Evolutionary conservation across 2,329 filamentous ascomycete species (phyloP), one percentile per base, ranked within the genome.

Genomic region (Monilinia fructicola): DNA sequence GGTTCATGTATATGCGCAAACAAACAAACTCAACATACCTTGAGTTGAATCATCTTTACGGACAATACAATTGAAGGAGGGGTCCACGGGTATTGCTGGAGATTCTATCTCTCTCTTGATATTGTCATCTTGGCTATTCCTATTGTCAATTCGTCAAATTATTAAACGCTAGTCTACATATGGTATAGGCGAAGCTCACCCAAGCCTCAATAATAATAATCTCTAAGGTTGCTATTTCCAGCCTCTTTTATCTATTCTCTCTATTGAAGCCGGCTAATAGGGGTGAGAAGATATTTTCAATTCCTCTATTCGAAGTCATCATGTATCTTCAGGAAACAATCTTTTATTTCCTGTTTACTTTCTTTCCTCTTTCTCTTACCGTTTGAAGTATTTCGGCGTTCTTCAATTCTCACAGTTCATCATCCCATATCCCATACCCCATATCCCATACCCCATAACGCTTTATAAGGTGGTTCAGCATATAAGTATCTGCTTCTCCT

Each of bases 1-100:
- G n/a, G 16, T 48, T 23, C 11, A 11, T 35, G n/a, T 40, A 40
- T 50, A 40, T 64, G 35, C 10, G 60, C n/a, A 55, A 23, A 9
- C 12, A 14, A 50, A 50, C 6, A 12, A 11, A 11, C 23, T 18
- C 9, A 67, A 46, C 69, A 59, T 72, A 88, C 91, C 88, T 94
- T 94, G 84, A 95, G 81, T 86, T 95, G 92, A 81, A 96, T 96
- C 92, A 97, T 98, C 73, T 80, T 42, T 89, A 85, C 77, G 65
- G 68, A 68, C 73, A 73, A 72, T 58, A 62, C 68, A 70, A 67
- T 55, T 7, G 40, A 46, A 21, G 9, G 61, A 67, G 18, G 42
- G 23, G 18, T 52, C 12, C 48, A 64, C 65, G 62, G 54, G 60
- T 65, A 44, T 65, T 62, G 56, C 59, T 61, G 26, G 16, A 38